These are phyloP conservation scores for Pythium dissotocum DNA, from an alignment of 352 stramenopile species.

Conservation along the genomic window DNA sequence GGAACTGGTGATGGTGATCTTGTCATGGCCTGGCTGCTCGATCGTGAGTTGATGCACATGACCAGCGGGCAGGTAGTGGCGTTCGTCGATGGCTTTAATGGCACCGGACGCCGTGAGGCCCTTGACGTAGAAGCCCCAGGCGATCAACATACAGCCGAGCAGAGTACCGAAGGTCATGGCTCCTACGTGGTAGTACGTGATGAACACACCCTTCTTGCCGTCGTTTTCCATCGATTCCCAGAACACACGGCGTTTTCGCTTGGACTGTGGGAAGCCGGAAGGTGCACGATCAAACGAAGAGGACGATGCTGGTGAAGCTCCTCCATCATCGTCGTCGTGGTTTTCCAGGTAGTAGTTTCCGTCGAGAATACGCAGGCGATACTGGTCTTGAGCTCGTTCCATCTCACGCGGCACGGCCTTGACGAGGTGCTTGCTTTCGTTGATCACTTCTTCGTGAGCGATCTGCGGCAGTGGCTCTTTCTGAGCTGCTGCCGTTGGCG, in stretches of 20 bases:
- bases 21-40: conserved; percentile 61
- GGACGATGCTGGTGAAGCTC: conserved; percentile 5
- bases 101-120: conserved; percentile 65
- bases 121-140: conserved; percentile 77
- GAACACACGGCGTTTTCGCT: conserved; percentile 37
- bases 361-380: conserved; percentile 51
- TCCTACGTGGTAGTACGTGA: conserved; percentile 75
- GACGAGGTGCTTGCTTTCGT: conserved; percentile 28
- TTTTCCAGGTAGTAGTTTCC: conserved; percentile 68
- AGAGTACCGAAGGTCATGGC: conserved; percentile 53
- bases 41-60: conserved; percentile 74
- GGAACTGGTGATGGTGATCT: conserved; percentile 78
- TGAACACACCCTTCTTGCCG: conserved; percentile 76
- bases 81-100: conserved; percentile 56
- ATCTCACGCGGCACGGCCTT: conserved; percentile 27
- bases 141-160: conserved; percentile 53
- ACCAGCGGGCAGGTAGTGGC: conserved; percentile 55
- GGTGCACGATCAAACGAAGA: conserved; percentile 4
- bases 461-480: not conserved
- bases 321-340: conserved; percentile 36
- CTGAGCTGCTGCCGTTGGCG: not conserved
- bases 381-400: conserved; percentile 42
- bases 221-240: conserved; percentile 78
- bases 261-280: not conserved
- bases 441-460: conserved; percentile 6